Percentiles rank a stretch among this genome's conserved stretches.
Conservation (phyloP, 441 rosid genomes). For the Mallotus repandus region DNA sequence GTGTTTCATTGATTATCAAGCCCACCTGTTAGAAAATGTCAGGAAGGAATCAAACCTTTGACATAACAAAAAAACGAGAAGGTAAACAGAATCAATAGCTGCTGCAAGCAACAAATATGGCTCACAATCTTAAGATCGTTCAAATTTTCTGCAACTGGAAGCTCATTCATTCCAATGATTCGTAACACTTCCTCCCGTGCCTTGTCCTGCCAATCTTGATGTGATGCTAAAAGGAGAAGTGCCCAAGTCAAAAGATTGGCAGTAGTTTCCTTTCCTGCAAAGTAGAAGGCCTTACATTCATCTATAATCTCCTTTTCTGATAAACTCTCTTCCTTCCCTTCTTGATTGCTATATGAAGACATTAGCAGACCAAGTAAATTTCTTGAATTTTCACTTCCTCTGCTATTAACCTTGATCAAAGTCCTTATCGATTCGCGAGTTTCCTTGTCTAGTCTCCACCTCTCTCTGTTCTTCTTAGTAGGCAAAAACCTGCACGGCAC, state of each 20-base stretch:
- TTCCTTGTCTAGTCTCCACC: constrained; percentile 63
- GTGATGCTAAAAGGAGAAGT: constrained; percentile 55
- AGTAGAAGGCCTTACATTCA: constrained; percentile 87
- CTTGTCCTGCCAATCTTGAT: constrained; percentile 81
- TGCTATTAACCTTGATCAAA: constrained; percentile 42
- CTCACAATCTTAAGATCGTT: constrained; percentile 67
- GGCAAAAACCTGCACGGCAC: constrained; percentile 59
- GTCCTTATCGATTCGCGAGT: constrained; percentile 51
- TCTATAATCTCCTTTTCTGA: constrained; percentile 66
- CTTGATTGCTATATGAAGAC: constrained; percentile 44
- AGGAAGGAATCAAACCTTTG: not conserved
- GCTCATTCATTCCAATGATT: constrained; percentile 33
- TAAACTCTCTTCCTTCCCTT: constrained; percentile 59
- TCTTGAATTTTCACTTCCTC: constrained; percentile 33
- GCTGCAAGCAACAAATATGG: not conserved
- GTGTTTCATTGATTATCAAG: constrained; percentile 64
- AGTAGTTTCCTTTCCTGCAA: constrained; percentile 78
- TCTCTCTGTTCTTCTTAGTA: constrained; percentile 64
- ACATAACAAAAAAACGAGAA: not conserved
- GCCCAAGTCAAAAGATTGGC: constrained; percentile 70
- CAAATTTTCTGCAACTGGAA: constrained; percentile 43
- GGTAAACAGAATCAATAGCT: not conserved
- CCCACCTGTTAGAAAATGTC: constrained; percentile 39
- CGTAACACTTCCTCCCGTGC: constrained; percentile 65
- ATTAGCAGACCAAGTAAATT: constrained; percentile 55